Evolutionary conservation across 2,329 filamentous ascomycete species (phyloP), one percentile per base, ranked within the genome.

Genomic region (Tolypocladium album): DNA sequence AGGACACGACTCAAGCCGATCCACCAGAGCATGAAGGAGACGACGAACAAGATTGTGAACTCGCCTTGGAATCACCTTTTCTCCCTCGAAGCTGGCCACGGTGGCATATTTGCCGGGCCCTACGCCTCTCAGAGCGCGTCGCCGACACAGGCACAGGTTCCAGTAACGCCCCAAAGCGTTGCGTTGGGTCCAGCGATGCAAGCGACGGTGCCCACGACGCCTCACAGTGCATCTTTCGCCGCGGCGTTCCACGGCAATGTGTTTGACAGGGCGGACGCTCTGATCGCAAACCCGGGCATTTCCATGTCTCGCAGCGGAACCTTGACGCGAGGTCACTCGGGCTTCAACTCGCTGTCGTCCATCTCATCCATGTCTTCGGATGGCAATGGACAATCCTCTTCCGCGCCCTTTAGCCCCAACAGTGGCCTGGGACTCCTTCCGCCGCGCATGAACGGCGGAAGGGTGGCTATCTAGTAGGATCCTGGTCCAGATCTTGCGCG

Each of bases 181-280:
- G 92, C 92, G 1, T 79, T 97, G 6, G 93, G 92, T 0, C 91
- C 92, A 7, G 92, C 92, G 24, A 90, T 92, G 59, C 92, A 96
- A 73, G 92, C 92, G 1, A 97, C 91, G 0, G 87, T 96, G 13
- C 89, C 90, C 4, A 89, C 83, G 3, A 90, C 85, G 0, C 85
- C 85, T 12, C 79, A 84, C 68, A 83, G 77, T 61, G 79, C 75
- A 2, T 82, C 81, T 0, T 85, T 86, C 67, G 77, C 78, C 9
- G 74, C 75, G 20, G 78, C 79, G 1, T 84, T 86, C 62, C 75
- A 78, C 2, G 81, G 82, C 13, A 78, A 83, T 64, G 80, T 85
- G n/a, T 85, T 85, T 68, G 81, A 85, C 65, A 75, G 83, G 22
- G 83, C 83, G 0, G 82, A 85, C 59, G 76, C 82, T 8, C 73